Evolutionary conservation across 148 eudicot genomes (phyloP).

Genomic region (Fagopyrum tataricum): DNA sequence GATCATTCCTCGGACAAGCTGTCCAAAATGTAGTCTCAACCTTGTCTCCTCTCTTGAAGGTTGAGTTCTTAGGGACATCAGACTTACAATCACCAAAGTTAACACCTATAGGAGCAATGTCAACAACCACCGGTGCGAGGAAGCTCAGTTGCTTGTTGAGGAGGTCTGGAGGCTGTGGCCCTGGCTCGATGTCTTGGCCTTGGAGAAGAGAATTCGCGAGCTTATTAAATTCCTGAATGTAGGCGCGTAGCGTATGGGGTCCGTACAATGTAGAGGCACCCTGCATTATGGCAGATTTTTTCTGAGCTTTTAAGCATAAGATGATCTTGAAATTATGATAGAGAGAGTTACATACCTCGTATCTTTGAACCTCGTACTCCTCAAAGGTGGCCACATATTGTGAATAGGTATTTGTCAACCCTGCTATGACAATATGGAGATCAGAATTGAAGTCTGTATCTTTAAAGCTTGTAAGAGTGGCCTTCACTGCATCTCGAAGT

Average conservation of each 20-base stretch:
- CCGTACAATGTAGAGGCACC: constrained; percentile 94
- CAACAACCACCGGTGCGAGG: constrained; percentile 65
- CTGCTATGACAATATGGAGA: constrained; percentile 83
- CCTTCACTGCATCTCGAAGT: constrained; percentile 82
- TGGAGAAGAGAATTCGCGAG: constrained; percentile 59
- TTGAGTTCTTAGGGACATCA: constrained; percentile 58
- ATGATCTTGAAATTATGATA: background rate
- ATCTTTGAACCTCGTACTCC: constrained; percentile 92
- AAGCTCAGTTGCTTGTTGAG: constrained; percentile 74
- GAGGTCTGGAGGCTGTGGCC: constrained; percentile 89
- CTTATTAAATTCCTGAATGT: constrained; percentile 86
- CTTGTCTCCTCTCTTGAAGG: constrained; percentile 59
- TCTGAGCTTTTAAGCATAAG: background rate
- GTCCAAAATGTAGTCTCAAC: constrained; percentile 66
- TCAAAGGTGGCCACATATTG: constrained; percentile 87
- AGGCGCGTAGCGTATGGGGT: constrained; percentile 81
- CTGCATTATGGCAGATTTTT: constrained; percentile 25
- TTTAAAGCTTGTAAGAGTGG: constrained; percentile 40
- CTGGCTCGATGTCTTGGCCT: constrained; percentile 39
- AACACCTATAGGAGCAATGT: constrained; percentile 52
- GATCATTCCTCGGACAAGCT: constrained; percentile 92
- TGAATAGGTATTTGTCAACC: constrained; percentile 92
- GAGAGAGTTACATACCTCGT: constrained; percentile 56
- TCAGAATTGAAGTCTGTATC: constrained; percentile 40
- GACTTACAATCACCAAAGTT: constrained; percentile 56